These are phyloP conservation scores for Colletotrichum caudatum DNA, from an alignment of 2,329 filamentous ascomycete genomes.

Conservation along the genomic window DNA sequence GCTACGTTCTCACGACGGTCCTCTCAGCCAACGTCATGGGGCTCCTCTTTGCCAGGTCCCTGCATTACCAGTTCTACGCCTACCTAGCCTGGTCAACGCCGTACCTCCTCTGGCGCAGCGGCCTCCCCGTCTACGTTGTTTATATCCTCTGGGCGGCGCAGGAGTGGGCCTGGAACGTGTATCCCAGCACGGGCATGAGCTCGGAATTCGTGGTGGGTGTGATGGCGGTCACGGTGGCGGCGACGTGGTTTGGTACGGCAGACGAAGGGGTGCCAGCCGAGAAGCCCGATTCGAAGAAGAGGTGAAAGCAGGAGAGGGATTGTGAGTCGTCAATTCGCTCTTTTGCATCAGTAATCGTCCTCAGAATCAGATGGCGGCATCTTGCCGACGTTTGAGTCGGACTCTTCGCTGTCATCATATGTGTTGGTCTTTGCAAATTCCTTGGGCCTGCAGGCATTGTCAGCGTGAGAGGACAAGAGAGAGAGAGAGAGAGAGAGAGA, in stretches of 20 bases:
- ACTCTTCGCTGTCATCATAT: slow-evolving; percentile 75
- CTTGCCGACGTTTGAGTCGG: slow-evolving; percentile 84
- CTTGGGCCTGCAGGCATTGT: slow-evolving; percentile 71
- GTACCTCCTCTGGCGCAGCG: slow-evolving; percentile 85
- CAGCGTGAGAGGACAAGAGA: slow-evolving; percentile 1
- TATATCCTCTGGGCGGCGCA: slow-evolving; percentile 80
- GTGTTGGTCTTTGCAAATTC: slow-evolving; percentile 78
- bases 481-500: too few relatives aligned
- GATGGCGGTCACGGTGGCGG: slow-evolving; percentile 74
- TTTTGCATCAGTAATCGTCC: slow-evolving; percentile 61
- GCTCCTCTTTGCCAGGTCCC: slow-evolving; percentile 84
- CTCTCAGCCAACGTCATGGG: slow-evolving; percentile 83
- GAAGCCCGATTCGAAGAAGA: slow-evolving; percentile 44
- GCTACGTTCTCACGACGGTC: slow-evolving; percentile 81
- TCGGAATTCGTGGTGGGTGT: slow-evolving; percentile 75
- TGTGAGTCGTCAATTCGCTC: slow-evolving; percentile 18
- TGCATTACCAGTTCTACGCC: slow-evolving; percentile 96
- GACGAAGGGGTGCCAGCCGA: slow-evolving; percentile 51
- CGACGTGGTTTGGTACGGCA: slow-evolving; percentile 70
- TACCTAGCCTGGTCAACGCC: slow-evolving; percentile 92
- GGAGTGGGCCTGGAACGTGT: slow-evolving; percentile 95
- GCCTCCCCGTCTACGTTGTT: slow-evolving; percentile 74
- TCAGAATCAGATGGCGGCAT: slow-evolving; percentile 87
- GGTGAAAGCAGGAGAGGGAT: slow-evolving; percentile 20
- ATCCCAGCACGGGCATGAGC: slow-evolving; percentile 76